Base-by-base conservation (phyloP, 83 land plant genomes). In the Thuja plicata region DNA sequence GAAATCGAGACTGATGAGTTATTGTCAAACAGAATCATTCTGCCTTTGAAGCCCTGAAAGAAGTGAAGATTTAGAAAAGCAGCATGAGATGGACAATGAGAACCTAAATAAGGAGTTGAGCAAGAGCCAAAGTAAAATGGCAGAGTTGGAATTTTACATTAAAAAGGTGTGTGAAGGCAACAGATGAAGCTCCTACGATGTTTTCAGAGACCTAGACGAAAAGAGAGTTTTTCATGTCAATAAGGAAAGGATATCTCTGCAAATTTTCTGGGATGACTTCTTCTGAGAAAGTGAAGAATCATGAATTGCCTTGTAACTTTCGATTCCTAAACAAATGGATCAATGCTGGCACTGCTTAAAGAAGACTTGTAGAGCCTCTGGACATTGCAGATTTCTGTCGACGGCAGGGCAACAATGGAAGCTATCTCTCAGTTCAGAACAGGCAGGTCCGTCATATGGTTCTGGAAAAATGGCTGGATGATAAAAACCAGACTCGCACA, bases 301-400 rank as follows among this genome's bases (percentile, higher is more conserved):
- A 92, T 79, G 38, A 89, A 40, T 92, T 93, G 1, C 91, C 94
- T 8, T 89, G 89, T 37, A 91, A 95, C 78, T 90, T 93, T n/a
- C 89, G 48, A 19, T 89, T 43, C 57, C 89, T 87, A 21, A 86
- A 77, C 27, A 95, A 92, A 84, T 95, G 90, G 90, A 92, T 93
- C 19, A 92, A 93, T 74, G 91, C 95, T 10, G 88, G 93, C n/a
- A 93, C 90, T 7, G 89, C 88, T 57, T 95, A 95, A 87, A 92
- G 78, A 86, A 93, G 91, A 40, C 90, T 95, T 15, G 94, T 92
- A 21, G 95, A 95, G 89, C 96, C 96, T 16, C 77, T 95, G 60
- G 96, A 95, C 41, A 93, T 95, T 78, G 95, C 96, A 17, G 92
- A 89, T n/a, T 93, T 93, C 77, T 95, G 93, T 60, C n/a, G 90